Evolutionary conservation across 2,329 filamentous ascomycete genomes (phyloP).

Genomic region (Cytospora chrysosperma): DNA sequence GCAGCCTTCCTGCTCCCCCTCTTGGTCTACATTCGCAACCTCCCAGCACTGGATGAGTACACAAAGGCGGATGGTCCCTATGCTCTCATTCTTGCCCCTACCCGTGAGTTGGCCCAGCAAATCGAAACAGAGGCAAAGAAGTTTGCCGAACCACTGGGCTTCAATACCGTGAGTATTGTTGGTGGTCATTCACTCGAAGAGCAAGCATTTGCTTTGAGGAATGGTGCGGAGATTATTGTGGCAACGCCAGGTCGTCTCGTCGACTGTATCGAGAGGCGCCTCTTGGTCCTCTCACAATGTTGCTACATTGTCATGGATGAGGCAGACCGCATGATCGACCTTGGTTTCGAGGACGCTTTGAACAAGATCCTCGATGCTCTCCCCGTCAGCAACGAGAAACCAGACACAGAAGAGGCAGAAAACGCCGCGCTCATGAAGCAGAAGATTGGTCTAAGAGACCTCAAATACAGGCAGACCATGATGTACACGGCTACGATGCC

Average conservation of each 20-base stretch:
- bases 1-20: conserved; percentile 91
- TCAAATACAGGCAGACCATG: conserved; percentile 92
- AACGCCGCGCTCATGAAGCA: conserved; percentile 80
- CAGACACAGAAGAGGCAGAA: conserved; percentile 89
- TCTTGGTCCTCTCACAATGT: conserved; percentile 91
- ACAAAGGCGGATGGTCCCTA: conserved; percentile 96
- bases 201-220: conserved; percentile 83
- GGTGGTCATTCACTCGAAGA: conserved; percentile 95
- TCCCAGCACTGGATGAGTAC: conserved; percentile 78
- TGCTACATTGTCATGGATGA: conserved; percentile 99
- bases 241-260: conserved; percentile 97
- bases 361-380: conserved; percentile 97
- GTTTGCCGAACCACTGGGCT: conserved; percentile 86
- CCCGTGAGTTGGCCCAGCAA: conserved; percentile 94
- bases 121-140: conserved; percentile 93
- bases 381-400: conserved; percentile 90
- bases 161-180: conserved; percentile 95
- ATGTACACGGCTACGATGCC: conserved; percentile 99
- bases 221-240: conserved; percentile 96
- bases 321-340: conserved; percentile 97
- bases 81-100: conserved; percentile 93
- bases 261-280: conserved; percentile 90
- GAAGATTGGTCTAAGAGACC: conserved; percentile 69
- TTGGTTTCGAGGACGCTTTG: conserved; percentile 95
- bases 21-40: conserved; percentile 88